Percentiles rank a stretch among this genome's conserved stretches.
These are phyloP conservation scores for Typha latifolia DNA, from an alignment of 176 grass and related monocot species.

Conservation along the genomic window DNA sequence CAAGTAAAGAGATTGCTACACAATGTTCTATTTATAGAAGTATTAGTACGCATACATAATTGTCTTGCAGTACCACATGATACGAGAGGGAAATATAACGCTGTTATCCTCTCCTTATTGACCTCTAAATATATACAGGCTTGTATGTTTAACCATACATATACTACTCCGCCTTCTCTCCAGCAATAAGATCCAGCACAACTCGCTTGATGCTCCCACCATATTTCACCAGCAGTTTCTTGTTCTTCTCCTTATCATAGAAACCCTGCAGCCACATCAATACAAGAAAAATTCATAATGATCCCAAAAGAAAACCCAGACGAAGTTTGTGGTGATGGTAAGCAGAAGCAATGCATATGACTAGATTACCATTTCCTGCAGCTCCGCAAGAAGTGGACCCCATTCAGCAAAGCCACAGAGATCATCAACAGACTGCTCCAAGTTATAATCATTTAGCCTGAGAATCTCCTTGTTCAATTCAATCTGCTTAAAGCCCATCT, in stretches of 20 bases:
- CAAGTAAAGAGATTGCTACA: too few species aligned
- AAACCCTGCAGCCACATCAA: slow-evolving; percentile 39
- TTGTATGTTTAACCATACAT: background rate
- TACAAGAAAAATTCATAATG: background rate
- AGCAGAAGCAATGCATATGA: background rate
- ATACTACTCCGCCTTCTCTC: slow-evolving; percentile 35
- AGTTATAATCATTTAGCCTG: slow-evolving; percentile 46
- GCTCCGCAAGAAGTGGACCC: slow-evolving; percentile 52
- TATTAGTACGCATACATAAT: too few species aligned
- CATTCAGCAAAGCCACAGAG: slow-evolving; percentile 53
- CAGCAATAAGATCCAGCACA: slow-evolving; percentile 29
- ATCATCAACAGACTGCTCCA: slow-evolving; percentile 50
- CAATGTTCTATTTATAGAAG: too few species aligned
- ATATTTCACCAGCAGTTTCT: slow-evolving; percentile 34
- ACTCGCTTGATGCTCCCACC: slow-evolving; percentile 56
- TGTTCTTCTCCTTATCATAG: slow-evolving; percentile 34
- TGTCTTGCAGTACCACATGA: too few species aligned
- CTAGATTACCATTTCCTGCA: slow-evolving; percentile 50
- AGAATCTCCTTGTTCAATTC: slow-evolving; percentile 80
- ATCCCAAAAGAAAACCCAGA: background rate
- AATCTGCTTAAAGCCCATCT: slow-evolving; percentile 55
- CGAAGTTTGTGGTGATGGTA: background rate
- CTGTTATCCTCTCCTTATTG: too few species aligned
- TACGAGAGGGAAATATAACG: too few species aligned
- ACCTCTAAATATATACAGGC: slow-evolving; percentile 5